Percentiles rank a stretch among this genome's conserved stretches.
These are phyloP conservation scores for Starmerella sirachaensis DNA, from an alignment of 805 yeast genomes.

Conservation along the genomic window DNA sequence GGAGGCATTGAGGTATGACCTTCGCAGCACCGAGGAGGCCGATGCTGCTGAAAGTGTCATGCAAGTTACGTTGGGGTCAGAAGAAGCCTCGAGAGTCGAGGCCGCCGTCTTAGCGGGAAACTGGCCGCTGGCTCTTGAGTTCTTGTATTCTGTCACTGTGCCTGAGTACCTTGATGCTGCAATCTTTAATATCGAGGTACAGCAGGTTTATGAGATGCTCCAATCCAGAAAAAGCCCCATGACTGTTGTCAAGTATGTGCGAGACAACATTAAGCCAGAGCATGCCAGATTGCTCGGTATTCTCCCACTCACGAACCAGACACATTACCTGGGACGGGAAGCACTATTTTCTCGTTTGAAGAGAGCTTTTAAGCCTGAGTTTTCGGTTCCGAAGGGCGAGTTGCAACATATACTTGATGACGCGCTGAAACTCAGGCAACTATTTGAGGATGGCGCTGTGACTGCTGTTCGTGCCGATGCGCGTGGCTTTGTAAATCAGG, in stretches of 20 bases:
- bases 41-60: slow-evolving; percentile 1
- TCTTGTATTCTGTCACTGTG: neutral
- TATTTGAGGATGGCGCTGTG: neutral
- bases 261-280: neutral
- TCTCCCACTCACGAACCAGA: neutral
- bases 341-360: neutral
- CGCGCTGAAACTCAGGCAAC: slow-evolving; percentile 1
- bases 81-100: neutral
- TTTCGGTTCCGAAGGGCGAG: neutral
- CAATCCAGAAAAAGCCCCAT: neutral
- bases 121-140: neutral
- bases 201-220: slow-evolving; percentile 1
- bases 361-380: neutral
- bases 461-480: neutral
- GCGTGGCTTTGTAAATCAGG: neutral
- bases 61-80: neutral
- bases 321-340: neutral
- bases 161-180: neutral
- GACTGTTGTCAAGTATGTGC: neutral
- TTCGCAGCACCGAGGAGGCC: neutral
- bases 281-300: slow-evolving; percentile 1
- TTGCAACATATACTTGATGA: neutral
- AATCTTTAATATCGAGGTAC: slow-evolving; percentile 2
- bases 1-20: slow-evolving; percentile 2
- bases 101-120: slow-evolving; percentile 1